Evolutionary conservation across 2,329 filamentous ascomycete genomes (phyloP), one percentile per base, ranked within the genome.

Genomic region (Fonsecaea multimorphosa): DNA sequence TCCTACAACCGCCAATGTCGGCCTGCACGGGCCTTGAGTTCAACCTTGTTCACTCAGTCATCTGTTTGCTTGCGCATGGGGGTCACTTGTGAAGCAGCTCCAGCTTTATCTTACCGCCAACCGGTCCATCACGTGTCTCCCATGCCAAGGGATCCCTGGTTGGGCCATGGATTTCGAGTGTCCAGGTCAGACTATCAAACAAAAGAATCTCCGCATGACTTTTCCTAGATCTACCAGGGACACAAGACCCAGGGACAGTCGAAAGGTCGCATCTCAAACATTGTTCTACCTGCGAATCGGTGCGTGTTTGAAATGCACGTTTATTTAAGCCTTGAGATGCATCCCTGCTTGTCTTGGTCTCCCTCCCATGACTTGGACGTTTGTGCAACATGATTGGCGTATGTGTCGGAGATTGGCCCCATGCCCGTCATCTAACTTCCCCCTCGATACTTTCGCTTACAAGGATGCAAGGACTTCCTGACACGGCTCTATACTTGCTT

Each of bases 251-350:
- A 9, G 11, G 9, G 19, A 24, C 22, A 3, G 56, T 40, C 19
- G 22, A 58, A 44, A n/a, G 27, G 32, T 32, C 24, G 24, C 31
- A 44, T 29, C 4, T 58, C 40, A 16, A 51, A 51, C 31, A 3
- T 19, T 61, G 49, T 14, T 22, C 14, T 36, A 44, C 44, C 58
- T 61, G 53, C 63, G 63, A 65, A 65, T 65, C 29, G 53, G 24
- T 54, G 46, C 32, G n/a, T 2, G 12, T 27, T 27, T 27, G 58
- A 9, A 22, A 19, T 49, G 61, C 65, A 67, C 61, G 58, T 64
- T 67, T 53, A 62, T 51, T 53, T 54, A 60, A 38, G 52, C 36
- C 54, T 51, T 34, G 29, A 12, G 58, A 64, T 27, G 34, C 19
- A 58, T 27, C 27, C 52, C 7, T 34, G 52, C 27, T n/a, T 32